phyloP scores from a whole-genome alignment of 2,329 filamentous ascomycete genomes.

The Alternaria ethzedia region DNA sequence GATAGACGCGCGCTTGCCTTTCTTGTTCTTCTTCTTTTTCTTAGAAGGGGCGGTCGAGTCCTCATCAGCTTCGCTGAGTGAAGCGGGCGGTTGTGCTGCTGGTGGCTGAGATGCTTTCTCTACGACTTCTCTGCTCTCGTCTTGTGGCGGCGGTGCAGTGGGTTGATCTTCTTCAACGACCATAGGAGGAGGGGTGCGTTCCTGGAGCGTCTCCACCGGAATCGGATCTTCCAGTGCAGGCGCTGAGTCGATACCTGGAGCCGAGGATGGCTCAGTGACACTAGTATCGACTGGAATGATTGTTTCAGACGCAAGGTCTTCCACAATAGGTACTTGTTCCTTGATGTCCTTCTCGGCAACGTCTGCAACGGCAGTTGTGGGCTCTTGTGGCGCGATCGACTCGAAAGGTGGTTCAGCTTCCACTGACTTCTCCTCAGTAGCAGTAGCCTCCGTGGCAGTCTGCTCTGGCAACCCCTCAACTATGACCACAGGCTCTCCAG shows the following conservation, averaged over 20 bases:
- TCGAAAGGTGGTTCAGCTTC: neutral
- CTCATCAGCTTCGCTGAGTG: constrained; percentile 6
- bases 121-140: neutral
- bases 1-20: constrained; percentile 24
- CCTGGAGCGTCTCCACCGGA: neutral
- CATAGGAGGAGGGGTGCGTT: neutral
- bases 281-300: neutral
- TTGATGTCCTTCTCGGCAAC: constrained; percentile 14
- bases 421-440: neutral
- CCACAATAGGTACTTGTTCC: constrained; percentile 19
- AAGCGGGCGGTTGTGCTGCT: neutral
- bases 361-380: constrained; percentile 9
- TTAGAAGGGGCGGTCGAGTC: constrained; percentile 17
- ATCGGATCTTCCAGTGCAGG: neutral
- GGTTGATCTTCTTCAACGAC: neutral
- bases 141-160: neutral
- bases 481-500: constrained; percentile 16
- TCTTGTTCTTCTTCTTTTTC: constrained; percentile 37
- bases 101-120: neutral
- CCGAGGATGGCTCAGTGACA: neutral
- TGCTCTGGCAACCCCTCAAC: neutral
- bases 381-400: neutral
- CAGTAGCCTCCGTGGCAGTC: neutral
- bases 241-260: neutral
- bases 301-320: constrained; percentile 14